phyloP scores from a whole-genome alignment of 768 basidiomycete species.

The Leccinum obscurum region DNA sequence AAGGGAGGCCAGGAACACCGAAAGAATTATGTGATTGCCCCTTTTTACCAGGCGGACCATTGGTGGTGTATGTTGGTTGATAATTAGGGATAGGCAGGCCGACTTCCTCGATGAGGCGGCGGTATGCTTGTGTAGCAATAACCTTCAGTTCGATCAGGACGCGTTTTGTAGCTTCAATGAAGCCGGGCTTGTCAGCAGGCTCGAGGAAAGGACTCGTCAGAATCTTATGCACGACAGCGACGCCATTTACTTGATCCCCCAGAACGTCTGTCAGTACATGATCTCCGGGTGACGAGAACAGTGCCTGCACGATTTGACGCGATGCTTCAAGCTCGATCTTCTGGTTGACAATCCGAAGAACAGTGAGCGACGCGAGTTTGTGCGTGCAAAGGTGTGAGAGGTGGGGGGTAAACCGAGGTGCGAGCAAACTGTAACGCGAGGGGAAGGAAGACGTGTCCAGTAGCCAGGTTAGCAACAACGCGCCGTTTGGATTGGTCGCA shows the following conservation, averaged over 20 bases:
- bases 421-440: constrained; percentile 91
- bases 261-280: constrained; percentile 92
- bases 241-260: constrained; percentile 94
- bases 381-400: constrained; percentile 97
- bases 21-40: constrained; percentile 51
- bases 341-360: constrained; percentile 95
- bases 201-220: constrained; percentile 86
- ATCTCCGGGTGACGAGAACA: constrained; percentile 89
- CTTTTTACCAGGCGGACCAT: constrained; percentile 63
- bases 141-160: constrained; percentile 91
- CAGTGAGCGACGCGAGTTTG: constrained; percentile 93
- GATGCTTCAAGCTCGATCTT: constrained; percentile 91
- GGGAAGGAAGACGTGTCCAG: constrained; percentile 94
- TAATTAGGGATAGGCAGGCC: constrained; percentile 88
- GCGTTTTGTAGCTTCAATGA: constrained; percentile 85
- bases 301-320: constrained; percentile 78
- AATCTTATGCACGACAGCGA: constrained; percentile 91
- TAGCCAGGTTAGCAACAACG: constrained; percentile 93
- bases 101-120: constrained; percentile 91
- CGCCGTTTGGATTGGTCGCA: constrained; percentile 97
- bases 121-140: constrained; percentile 91
- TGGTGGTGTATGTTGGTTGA: constrained; percentile 71
- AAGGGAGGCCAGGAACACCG: constrained; percentile 73
- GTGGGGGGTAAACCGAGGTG: constrained; percentile 95
- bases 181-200: constrained; percentile 60